phyloP scores from a whole-genome alignment of 257 asterid species.

The Penstemon barbatus region DNA sequence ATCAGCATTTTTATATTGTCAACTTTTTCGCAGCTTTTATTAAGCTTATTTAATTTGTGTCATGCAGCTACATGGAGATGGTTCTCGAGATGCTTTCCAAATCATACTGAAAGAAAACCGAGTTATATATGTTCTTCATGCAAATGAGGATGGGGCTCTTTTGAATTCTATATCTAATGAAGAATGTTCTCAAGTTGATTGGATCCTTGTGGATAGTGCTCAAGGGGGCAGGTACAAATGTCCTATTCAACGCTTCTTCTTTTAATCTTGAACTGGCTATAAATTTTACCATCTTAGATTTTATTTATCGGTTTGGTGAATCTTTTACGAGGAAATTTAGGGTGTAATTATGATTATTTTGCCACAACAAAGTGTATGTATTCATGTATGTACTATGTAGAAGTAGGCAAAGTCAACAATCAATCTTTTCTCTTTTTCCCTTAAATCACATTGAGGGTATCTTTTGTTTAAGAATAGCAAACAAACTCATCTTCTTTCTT shows the following conservation, averaged over 20 bases:
- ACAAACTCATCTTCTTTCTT: background rate
- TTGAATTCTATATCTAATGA: constrained; percentile 70
- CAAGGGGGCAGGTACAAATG: constrained; percentile 79
- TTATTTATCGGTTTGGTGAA: constrained; percentile 3
- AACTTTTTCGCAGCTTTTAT: constrained; percentile 20
- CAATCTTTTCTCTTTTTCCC: background rate
- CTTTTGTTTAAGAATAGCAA: background rate
- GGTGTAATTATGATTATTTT: constrained; percentile 14
- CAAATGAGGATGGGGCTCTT: constrained; percentile 67
- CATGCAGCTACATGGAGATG: constrained; percentile 86
- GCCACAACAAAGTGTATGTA: constrained; percentile 4
- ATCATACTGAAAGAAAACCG: constrained; percentile 46
- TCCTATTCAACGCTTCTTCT: constrained; percentile 1
- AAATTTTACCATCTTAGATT: background rate
- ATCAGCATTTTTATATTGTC: constrained; percentile 17
- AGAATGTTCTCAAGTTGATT: constrained; percentile 74
- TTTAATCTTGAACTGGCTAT: constrained; percentile 10
- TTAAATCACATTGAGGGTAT: background rate
- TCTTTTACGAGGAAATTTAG: background rate
- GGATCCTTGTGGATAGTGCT: constrained; percentile 95
- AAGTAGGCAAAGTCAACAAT: background rate
- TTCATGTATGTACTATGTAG: background rate
- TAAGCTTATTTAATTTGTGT: constrained; percentile 15
- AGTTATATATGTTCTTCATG: constrained; percentile 84
- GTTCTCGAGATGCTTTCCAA: constrained; percentile 75